Evolutionary conservation across 352 stramenopile genomes (phyloP).

Genomic region (Pilasporangium apinafurcum): DNA sequence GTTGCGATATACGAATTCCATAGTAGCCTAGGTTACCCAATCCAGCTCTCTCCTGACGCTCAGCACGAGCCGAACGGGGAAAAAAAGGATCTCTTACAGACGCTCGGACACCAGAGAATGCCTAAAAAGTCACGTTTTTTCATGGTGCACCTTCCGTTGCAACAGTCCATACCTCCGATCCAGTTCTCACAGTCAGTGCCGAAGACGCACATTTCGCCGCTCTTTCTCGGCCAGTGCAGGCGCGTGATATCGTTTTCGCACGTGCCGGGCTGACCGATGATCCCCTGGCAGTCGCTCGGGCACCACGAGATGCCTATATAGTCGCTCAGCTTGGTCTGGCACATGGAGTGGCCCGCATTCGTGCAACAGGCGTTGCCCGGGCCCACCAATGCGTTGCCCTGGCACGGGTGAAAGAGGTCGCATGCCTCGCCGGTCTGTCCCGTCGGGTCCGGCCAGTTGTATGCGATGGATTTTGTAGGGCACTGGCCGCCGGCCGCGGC

Average conservation of each 20-base stretch:
- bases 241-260: not conserved
- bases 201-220: not conserved
- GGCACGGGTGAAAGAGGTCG: not conserved
- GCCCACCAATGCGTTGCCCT: too few species aligned
- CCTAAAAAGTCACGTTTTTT: not conserved
- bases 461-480: not conserved
- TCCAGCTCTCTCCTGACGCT: too few species aligned
- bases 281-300: conserved; percentile 1
- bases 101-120: not conserved
- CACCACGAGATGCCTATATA: not conserved
- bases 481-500: not conserved
- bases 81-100: not conserved
- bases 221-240: not conserved
- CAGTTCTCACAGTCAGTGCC: not conserved
- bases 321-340: conserved; percentile 1
- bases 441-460: not conserved
- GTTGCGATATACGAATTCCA: too few species aligned
- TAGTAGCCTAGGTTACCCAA: too few species aligned
- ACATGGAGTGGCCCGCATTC: not conserved
- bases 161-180: not conserved
- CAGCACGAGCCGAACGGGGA: too few species aligned
- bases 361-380: too few species aligned
- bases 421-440: not conserved
- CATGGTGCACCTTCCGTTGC: not conserved
- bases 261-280: not conserved